phyloP scores from a whole-genome alignment of 805 yeast species.

The Kuraishia piskuri region DNA sequence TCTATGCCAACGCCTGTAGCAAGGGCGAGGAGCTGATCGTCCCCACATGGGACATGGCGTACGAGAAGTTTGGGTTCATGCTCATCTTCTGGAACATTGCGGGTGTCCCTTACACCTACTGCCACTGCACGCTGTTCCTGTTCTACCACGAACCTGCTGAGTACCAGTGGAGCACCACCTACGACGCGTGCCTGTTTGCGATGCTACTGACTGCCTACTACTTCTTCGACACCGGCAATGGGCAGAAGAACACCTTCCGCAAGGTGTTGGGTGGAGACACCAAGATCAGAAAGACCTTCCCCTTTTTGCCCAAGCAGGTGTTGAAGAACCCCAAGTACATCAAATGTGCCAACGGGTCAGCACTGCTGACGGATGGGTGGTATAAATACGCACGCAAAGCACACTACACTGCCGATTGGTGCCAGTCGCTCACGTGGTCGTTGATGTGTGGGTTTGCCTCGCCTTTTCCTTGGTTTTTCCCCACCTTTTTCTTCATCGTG shows the following conservation, averaged over 20 bases:
- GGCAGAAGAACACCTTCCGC: conserved; percentile 91
- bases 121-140: conserved; percentile 83
- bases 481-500: conserved; percentile 80
- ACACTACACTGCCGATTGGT: conserved; percentile 92
- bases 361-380: conserved; percentile 91
- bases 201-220: conserved; percentile 67
- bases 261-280: conserved; percentile 75
- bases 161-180: conserved; percentile 62
- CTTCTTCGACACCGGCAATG: conserved; percentile 91
- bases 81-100: conserved; percentile 97
- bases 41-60: conserved; percentile 99
- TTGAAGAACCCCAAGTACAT: conserved; percentile 80
- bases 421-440: conserved; percentile 87
- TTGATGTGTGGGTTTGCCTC: conserved; percentile 81
- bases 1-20: conserved; percentile 93
- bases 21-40: conserved; percentile 97
- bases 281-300: conserved; percentile 77
- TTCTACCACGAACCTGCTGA: conserved; percentile 78
- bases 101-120: conserved; percentile 97
- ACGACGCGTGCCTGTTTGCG: conserved; percentile 48
- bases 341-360: conserved; percentile 76
- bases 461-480: conserved; percentile 95
- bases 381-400: conserved; percentile 86
- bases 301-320: conserved; percentile 80
- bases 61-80: conserved; percentile 99